Evolutionary conservation across 768 basidiomycete genomes (phyloP), one percentile per base, ranked within the genome.

Genomic region (Boletus speciosus): DNA sequence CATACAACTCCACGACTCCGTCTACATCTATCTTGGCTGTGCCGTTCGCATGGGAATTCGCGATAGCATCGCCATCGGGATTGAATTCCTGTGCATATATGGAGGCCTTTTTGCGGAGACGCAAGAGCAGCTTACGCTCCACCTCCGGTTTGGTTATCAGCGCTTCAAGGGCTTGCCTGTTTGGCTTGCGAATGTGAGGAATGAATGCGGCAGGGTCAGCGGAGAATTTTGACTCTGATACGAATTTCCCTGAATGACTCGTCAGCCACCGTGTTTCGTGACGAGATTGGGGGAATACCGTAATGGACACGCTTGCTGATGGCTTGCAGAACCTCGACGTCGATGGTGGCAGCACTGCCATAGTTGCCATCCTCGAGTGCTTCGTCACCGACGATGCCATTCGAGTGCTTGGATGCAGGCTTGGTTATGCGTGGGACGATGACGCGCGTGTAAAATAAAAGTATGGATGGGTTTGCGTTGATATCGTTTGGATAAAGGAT

Each of bases 131-230:
- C 52, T 84, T 87, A 16, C 79, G 81, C 67, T 99, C 97, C 29
- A 99, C 94, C 52, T 90, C 96, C 0, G 97, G 94, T 69, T 98
- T 98, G n/a, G 94, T 95, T 67, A 99, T 98, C 42, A 99, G 75
- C 0, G 73, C 85, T 8, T 89, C 92, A 21, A 99, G 80, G 8
- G 85, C 88, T 38, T 81, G 72, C 16, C 83, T 82, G 69, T 98
- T 88, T 9, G 86, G 85, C 3, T 79, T 80, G 36, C 80, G 80
- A 64, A 99, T 99, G 71, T 95, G 93, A 0, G 95, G 94, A 52
- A 99, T 81, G 72, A 98, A 99, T 10, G 85, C 84, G 35, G 86
- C 76, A 19, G 97, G 96, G 56, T 90, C 77, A 31, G 83, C 80
- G n/a, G 79, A 68, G 76, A 99, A 99, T 69, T 99, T 99, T 27